Base-by-base conservation (phyloP, 78 protist species). In the Cavenderia fasciculata region DNA sequence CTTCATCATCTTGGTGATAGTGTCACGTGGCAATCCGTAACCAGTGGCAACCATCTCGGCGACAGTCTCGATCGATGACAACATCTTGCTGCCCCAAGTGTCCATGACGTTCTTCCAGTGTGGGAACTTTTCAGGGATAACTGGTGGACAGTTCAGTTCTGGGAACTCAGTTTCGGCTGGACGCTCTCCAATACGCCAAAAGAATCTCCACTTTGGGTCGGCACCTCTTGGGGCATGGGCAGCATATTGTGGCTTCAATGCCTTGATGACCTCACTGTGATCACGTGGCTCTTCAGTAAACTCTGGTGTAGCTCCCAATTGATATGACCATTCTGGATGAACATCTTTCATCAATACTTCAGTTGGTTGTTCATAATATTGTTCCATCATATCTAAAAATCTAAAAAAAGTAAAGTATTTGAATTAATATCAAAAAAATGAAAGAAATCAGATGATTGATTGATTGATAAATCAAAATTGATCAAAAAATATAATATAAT, bases 181-280 rank as follows among this genome's bases (percentile, higher is more conserved):
- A 11, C 95, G 59, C 69, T 93, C 96, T 33, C 98, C 96, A 47
- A 95, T 76, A 52, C 96, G 73, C 97, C 97, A 95, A 74, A 95
- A 95, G 93, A 90, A 96, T 63, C 98, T 77, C 98, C 97, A 95
- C 75, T 96, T 96, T 59, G 92, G 95, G 65, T 96, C 98, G 23
- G 98, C 86, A 0, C 96, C 96, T 40, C 66, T 88, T 71, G 86
- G 90, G n/a, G 91, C 87, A 41, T 70, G 92, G n/a, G 79, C 93
- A 40, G 85, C 87, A 43, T 94, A 65, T 73, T 89, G 89, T 71
- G 92, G 92, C 38, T 44, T 40, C n/a, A 92, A 23, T 34, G 41
- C 41, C 27, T 38, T 69, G 57, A 92, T 87, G 3, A 69, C 77
- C 25, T 87, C 93, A 0, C 16, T 29, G 31, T 87, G 93, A 62